Evolutionary conservation across 2,329 filamentous ascomycete genomes (phyloP).

Genomic region (Sporothrix dimorphospora): DNA sequence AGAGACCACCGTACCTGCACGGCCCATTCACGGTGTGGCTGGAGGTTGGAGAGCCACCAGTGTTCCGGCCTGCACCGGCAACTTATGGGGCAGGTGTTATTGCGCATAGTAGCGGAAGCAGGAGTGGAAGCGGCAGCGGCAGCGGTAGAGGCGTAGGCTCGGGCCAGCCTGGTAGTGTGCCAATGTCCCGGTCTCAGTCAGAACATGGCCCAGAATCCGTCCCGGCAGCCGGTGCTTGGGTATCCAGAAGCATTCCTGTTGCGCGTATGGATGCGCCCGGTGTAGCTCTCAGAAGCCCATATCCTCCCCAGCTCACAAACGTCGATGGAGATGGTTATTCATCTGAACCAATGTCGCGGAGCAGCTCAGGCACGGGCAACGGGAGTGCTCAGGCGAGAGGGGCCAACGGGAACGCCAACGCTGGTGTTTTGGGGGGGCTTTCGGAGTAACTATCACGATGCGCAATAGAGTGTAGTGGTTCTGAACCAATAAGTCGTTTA

Average conservation of each 20-base stretch:
- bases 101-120: slow-evolving; percentile 17
- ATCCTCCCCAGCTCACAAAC: slow-evolving; percentile 17
- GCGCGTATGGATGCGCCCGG: background rate
- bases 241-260: background rate
- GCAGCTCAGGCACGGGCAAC: slow-evolving; percentile 29
- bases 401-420: background rate
- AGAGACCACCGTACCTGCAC: background rate
- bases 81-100: background rate
- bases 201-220: background rate
- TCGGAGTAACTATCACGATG: background rate
- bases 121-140: background rate
- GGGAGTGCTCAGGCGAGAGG: background rate
- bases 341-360: slow-evolving; percentile 36
- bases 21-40: slow-evolving; percentile 8
- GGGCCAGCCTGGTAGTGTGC: background rate
- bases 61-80: background rate
- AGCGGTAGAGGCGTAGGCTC: slow-evolving; percentile 5
- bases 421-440: background rate
- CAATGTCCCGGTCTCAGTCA: slow-evolving; percentile 3
- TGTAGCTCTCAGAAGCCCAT: background rate
- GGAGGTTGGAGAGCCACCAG: background rate
- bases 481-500: background rate
- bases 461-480: background rate
- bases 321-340: background rate
- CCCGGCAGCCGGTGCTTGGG: slow-evolving; percentile 12